Conservation (phyloP, 352 stramenopile genomes). For the Pythium aquatile region DNA sequence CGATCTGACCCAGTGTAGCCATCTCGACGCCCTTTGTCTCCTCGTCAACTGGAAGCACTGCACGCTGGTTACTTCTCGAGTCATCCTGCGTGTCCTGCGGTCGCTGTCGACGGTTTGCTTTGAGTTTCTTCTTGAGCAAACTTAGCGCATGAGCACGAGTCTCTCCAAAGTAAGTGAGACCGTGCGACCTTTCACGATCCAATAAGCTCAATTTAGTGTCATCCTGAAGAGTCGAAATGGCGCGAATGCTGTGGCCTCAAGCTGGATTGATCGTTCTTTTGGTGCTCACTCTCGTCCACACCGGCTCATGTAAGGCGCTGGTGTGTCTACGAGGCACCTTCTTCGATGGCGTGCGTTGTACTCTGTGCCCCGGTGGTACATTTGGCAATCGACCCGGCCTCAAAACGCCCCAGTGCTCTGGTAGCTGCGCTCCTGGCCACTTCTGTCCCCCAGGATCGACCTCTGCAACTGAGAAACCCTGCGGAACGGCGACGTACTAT, state of each 20-base stretch:
- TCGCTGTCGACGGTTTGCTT: not conserved
- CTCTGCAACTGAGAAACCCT: conserved; percentile 41
- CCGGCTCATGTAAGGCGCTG: conserved; percentile 18
- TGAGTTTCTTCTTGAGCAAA: conserved; percentile 28
- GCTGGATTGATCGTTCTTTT: conserved; percentile 1
- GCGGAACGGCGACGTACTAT: conserved; percentile 53
- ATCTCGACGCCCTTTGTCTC: not conserved
- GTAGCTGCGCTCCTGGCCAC: conserved; percentile 41
- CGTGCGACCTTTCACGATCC: conserved; percentile 24
- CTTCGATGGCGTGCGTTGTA: conserved; percentile 41
- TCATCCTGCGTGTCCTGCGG: too few species aligned
- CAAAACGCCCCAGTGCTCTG: conserved; percentile 41
- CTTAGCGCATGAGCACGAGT: conserved; percentile 23
- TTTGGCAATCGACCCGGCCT: conserved; percentile 46
- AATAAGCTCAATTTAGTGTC: conserved; percentile 5
- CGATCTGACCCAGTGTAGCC: too few species aligned
- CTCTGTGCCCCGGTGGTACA: conserved; percentile 45
- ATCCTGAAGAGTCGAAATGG: conserved; percentile 3
- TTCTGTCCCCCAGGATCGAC: conserved; percentile 67
- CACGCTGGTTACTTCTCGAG: not conserved
- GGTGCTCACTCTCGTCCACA: not conserved
- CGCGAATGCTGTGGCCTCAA: not conserved
- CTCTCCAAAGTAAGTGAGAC: not conserved
- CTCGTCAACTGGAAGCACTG: not conserved
- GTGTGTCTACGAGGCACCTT: conserved; percentile 47